Evolutionary conservation across 169 alveolate genomes (phyloP).

Genomic region (Theileria equi): DNA sequence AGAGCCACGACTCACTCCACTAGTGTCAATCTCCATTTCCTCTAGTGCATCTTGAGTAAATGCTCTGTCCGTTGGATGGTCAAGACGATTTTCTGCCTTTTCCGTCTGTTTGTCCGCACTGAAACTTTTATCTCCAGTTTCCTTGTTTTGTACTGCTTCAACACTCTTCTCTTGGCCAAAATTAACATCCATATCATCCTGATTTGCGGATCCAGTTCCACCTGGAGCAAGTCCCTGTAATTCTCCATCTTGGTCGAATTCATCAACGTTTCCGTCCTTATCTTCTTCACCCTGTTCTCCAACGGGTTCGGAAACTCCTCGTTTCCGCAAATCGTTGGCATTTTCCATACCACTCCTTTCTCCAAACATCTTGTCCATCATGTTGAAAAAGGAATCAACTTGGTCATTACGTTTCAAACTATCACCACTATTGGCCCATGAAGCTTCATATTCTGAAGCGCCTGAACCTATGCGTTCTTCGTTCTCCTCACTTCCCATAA

Average conservation of each 20-base stretch:
- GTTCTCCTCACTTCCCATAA: too few relatives aligned
- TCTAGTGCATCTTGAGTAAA: background rate
- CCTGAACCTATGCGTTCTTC: too few relatives aligned
- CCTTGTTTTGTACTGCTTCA: slow-evolving; percentile 13
- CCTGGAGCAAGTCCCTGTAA: too few relatives aligned
- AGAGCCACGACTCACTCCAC: too few relatives aligned
- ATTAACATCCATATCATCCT: background rate
- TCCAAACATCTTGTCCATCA: too few relatives aligned
- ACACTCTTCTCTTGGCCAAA: slow-evolving; percentile 32
- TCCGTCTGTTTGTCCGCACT: slow-evolving; percentile 11
- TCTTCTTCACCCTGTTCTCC: slow-evolving; percentile 18
- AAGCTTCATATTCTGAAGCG: too few relatives aligned
- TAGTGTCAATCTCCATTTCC: background rate
- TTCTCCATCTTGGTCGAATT: too few relatives aligned
- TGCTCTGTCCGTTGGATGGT: background rate
- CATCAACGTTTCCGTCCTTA: slow-evolving; percentile 14
- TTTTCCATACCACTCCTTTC: too few relatives aligned
- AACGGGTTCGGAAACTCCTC: slow-evolving; percentile 26
- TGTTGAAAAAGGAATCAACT: too few relatives aligned
- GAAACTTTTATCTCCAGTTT: background rate
- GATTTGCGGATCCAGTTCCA: slow-evolving; percentile 15
- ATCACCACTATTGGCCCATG: too few relatives aligned
- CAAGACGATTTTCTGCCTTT: background rate
- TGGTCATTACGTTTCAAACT: too few relatives aligned
- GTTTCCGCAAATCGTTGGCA: too few relatives aligned